phyloP scores from a whole-genome alignment of 192 early-diverging fungal genomes.

The Cladochytrium replicatum region DNA sequence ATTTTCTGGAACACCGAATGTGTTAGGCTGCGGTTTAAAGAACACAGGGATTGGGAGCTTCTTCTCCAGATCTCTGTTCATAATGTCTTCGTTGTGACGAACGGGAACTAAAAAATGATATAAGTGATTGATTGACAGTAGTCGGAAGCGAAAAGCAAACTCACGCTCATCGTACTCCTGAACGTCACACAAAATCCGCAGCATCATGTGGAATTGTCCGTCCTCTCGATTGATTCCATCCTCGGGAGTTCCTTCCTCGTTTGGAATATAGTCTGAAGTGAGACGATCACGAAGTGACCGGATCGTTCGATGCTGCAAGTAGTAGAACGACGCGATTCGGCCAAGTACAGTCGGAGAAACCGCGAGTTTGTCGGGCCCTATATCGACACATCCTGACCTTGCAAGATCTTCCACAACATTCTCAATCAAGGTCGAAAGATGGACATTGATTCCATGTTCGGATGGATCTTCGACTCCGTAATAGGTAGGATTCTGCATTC shows the following conservation, averaged over 20 bases:
- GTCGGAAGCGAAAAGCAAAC: too few species aligned
- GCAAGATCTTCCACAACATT: constrained; percentile 58
- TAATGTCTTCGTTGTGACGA: constrained; percentile 87
- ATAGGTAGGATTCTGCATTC: constrained; percentile 80
- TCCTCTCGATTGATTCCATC: constrained; percentile 12
- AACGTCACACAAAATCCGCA: constrained; percentile 71
- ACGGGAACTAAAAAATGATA: too few species aligned
- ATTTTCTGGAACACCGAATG: constrained; percentile 2
- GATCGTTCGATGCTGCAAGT: constrained; percentile 76
- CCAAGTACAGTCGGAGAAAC: constrained; percentile 68
- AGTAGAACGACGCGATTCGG: constrained; percentile 84
- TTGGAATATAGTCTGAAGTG: constrained; percentile 28
- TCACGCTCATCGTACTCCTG: constrained; percentile 84
- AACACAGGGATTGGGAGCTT: constrained; percentile 54
- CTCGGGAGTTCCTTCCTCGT: constrained; percentile 9
- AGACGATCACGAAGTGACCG: constrained; percentile 53
- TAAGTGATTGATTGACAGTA: too few species aligned
- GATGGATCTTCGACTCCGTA: constrained; percentile 78
- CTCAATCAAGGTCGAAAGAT: constrained; percentile 73
- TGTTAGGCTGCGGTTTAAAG: not conserved
- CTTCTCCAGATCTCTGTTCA: constrained; percentile 74
- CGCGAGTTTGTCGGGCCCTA: constrained; percentile 48
- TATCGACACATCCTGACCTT: constrained; percentile 61
- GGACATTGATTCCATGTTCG: constrained; percentile 54
- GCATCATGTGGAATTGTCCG: constrained; percentile 48